A percentile compares a stretch with the other conserved stretches of the same genome.
phyloP scores from a whole-genome alignment of 2,329 filamentous ascomycete species.

The Neoscytalidium dimidiatum region DNA sequence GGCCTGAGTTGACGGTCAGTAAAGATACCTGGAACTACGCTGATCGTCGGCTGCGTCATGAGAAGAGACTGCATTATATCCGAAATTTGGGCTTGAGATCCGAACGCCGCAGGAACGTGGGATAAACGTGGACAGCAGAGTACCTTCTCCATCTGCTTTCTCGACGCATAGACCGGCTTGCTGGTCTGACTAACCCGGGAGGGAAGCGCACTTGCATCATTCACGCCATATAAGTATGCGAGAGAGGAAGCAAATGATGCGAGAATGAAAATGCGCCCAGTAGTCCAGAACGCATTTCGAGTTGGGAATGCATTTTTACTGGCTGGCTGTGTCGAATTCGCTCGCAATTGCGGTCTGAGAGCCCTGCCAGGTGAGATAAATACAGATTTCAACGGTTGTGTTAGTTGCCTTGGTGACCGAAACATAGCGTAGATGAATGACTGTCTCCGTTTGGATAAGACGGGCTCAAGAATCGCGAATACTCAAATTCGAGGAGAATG shows the following conservation, averaged over 20 bases:
- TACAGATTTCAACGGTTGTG: constrained; percentile 24
- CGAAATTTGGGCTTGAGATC: too few species aligned
- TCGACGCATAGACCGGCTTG: constrained; percentile 49
- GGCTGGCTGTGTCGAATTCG: constrained; percentile 29
- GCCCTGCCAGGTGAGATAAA: constrained; percentile 25
- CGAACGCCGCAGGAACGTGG: too few species aligned
- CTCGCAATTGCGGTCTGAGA: constrained; percentile 28
- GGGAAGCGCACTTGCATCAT: constrained; percentile 29
- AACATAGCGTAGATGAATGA: constrained; percentile 36
- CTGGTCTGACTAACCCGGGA: constrained; percentile 29
- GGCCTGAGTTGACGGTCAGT: constrained; percentile 33
- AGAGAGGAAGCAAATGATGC: constrained; percentile 53
- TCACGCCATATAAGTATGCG: constrained; percentile 53
- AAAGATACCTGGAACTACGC: too few species aligned
- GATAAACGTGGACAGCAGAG: too few species aligned
- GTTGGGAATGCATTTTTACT: constrained; percentile 24
- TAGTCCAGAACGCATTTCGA: constrained; percentile 47
- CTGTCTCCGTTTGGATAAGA: too few species aligned
- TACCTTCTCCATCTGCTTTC: constrained; percentile 51
- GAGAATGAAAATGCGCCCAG: constrained; percentile 49
- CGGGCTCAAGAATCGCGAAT: too few species aligned
- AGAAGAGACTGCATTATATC: too few species aligned
- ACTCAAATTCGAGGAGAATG: too few species aligned
- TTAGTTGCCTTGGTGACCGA: constrained; percentile 28
- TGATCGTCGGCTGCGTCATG: too few species aligned